phyloP scores from a whole-genome alignment of 2,329 filamentous ascomycete species.

The Xylariaceae sp. region DNA sequence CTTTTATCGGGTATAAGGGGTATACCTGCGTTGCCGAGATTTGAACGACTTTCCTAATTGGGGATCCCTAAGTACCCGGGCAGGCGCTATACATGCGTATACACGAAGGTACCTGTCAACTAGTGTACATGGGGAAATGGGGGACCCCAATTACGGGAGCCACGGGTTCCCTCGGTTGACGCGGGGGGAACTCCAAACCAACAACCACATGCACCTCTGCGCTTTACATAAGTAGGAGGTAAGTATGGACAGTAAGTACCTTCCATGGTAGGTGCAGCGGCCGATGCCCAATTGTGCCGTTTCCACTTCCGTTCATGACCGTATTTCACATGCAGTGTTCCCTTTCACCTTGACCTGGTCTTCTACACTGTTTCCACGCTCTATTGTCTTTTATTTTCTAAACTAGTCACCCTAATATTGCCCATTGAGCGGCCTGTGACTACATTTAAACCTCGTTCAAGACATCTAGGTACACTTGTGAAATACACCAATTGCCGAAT shows the following conservation, averaged over 20 bases:
- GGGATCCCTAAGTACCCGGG: neutral
- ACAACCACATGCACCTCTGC: no score
- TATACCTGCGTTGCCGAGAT: slow-evolving; percentile 1
- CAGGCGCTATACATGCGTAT: neutral
- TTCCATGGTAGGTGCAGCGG: neutral
- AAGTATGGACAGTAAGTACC: no score
- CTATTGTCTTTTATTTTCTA: no score
- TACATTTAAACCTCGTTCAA: neutral
- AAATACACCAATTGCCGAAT: neutral
- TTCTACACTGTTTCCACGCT: neutral
- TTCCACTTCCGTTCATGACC: neutral
- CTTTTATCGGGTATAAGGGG: neutral
- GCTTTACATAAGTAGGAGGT: neutral
- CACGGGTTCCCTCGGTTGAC: slow-evolving; percentile 39
- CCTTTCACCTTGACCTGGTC: neutral
- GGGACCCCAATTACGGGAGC: neutral
- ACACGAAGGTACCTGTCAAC: neutral
- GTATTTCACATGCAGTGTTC: no score
- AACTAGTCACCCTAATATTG: no score
- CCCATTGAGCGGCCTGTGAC: no score
- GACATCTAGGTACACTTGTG: neutral
- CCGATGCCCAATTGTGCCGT: no score
- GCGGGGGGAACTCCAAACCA: slow-evolving; percentile 27
- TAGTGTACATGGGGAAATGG: neutral
- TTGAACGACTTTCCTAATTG: neutral